Evolutionary conservation across 2,329 filamentous ascomycete genomes (phyloP).

Genomic region (Fusarium poae): DNA sequence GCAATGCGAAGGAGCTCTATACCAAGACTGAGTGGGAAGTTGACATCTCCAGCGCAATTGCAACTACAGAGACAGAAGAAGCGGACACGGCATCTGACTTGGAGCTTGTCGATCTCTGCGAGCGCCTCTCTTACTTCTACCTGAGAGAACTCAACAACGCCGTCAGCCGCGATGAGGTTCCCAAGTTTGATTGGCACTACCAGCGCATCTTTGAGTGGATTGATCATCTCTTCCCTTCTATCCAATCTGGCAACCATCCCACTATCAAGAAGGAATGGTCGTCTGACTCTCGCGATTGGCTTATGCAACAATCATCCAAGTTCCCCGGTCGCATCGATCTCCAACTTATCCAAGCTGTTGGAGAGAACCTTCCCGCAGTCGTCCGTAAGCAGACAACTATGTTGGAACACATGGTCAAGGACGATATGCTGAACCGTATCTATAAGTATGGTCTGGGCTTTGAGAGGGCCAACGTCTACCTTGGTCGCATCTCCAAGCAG

Average conservation of each 20-base stretch:
- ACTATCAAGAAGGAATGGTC: constrained; percentile 7
- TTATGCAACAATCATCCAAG: not conserved
- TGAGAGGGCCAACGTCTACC: constrained; percentile 36
- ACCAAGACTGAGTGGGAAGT: constrained; percentile 11
- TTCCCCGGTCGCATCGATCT: constrained; percentile 29
- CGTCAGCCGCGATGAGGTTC: not conserved
- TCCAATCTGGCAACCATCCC: not conserved
- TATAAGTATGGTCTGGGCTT: constrained; percentile 46
- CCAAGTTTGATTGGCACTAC: constrained; percentile 2
- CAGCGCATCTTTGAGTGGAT: constrained; percentile 14
- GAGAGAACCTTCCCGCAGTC: constrained; percentile 53
- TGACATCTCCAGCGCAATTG: constrained; percentile 6
- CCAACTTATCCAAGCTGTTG: constrained; percentile 48
- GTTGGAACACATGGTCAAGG: constrained; percentile 54
- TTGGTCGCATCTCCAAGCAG: constrained; percentile 12
- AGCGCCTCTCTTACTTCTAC: constrained; percentile 14
- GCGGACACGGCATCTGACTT: constrained; percentile 3
- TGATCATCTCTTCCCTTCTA: constrained; percentile 1
- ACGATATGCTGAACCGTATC: constrained; percentile 53
- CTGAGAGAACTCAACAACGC: not conserved
- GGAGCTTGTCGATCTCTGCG: constrained; percentile 10
- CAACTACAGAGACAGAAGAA: not conserved
- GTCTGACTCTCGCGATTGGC: not conserved
- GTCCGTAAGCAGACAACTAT: constrained; percentile 53
- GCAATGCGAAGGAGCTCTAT: constrained; percentile 10